Evolutionary conservation across 768 basidiomycete genomes (phyloP), one percentile per base, ranked within the genome.

Genomic region (Artomyces pyxidatus): DNA sequence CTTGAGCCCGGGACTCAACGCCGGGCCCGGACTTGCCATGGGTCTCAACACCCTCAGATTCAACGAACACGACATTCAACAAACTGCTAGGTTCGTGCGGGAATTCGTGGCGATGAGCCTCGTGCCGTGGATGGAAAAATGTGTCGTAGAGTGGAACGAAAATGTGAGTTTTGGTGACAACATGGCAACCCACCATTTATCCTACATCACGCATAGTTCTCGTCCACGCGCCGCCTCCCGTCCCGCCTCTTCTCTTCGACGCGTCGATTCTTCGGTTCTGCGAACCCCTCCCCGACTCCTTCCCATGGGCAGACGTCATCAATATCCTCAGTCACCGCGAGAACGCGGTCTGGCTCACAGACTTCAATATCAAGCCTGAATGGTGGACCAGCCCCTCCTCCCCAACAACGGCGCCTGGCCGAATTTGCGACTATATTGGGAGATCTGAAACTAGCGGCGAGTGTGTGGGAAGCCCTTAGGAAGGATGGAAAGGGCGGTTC

Each of bases 121-220:
- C 39, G 64, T 97, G 3, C 94, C 94, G 1, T 97, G 89, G 89
- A 94, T 98, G 90, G 95, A 98, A 68, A 89, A 85, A 59, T 85
- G 83, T 63, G 87, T 94, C 5, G 57, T 90, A 40, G 89, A 95
- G 54, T 95, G 93, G 90, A 97, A 96, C 62, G 94, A 98, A 69
- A 73, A 73, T 50, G 85, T 87, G 32, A 35, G 32, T 6, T 7
- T 35, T 35, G 32, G n/a, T n/a, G n/a, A n/a, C n/a, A n/a, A n/a
- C n/a, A n/a, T n/a, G n/a, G n/a, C n/a, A n/a, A n/a, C n/a, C n/a
- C n/a, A n/a, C n/a, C n/a, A n/a, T n/a, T n/a, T n/a, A 41, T 41
- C 12, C 12, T 27, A 32, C 30, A 11, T n/a, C 43, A 14, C 9
- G 21, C 17, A 3, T 59, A 85, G 73, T 87, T 84, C 64, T 78